Evolutionary conservation across 345 rosid genomes (phyloP), one percentile per base, ranked within the genome.

Genomic region (Acer yangbiense): DNA sequence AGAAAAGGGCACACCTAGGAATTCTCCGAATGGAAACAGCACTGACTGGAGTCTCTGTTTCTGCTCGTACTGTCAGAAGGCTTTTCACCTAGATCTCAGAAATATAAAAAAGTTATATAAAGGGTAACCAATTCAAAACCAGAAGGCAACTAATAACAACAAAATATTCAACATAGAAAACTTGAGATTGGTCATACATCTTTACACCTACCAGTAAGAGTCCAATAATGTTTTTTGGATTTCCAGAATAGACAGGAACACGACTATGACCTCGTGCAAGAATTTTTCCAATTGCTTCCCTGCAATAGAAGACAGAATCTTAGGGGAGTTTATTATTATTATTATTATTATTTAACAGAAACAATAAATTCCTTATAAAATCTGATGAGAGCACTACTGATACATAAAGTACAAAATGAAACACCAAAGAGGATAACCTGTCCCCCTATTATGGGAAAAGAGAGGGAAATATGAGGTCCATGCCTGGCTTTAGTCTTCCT

Each of bases 211-310:
- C 97, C 97, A 92, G 78, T 81, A 92, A 84, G 74, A 92, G 92
- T 25, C 97, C 97, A 79, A 92, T 90, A 75, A 92, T 81, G 79
- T 90, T 92, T 81, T 84, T 92, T 0, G 90, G 87, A 81, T 85
- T 92, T 72, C 94, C 93, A 32, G 87, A 87, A 82, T 84, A 91
- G 41, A 92, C 92, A 23, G 97, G 95, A 78, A 90, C 90, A 83
- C 95, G 86, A 74, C 95, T 91, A 85, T 92, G 97, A 54, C 97
- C 97, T 41, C 91, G 79, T 2, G 90, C 88, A 27, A 92, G 95
- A 84, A 92, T 80, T 88, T 91, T 92, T 16, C 95, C 97, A 85
- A 91, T 77, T 69, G 93, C 90, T 86, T 92, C 97, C 97, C 97
- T 92, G 85, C 80, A 82, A 74, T 73, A 68, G 71, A 55, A 79